A percentile compares a stretch with the other conserved stretches of the same genome.
These are phyloP conservation scores for Cercospora janseana DNA, from an alignment of 2,329 filamentous ascomycete genomes.

Conservation along the genomic window DNA sequence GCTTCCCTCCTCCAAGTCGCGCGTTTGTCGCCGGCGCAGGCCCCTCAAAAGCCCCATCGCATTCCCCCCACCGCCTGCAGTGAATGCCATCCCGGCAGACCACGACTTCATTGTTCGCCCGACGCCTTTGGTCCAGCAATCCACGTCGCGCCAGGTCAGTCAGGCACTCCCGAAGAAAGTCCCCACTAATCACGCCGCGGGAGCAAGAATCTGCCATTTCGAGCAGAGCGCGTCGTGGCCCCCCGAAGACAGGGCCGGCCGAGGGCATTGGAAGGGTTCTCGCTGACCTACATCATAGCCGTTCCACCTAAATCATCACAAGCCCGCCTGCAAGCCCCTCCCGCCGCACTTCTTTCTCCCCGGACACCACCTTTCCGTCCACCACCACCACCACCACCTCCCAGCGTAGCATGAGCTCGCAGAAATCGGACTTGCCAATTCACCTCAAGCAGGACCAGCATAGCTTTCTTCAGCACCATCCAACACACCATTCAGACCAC, in stretches of 20 bases:
- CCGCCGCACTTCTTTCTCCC: neutral
- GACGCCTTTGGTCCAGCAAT: neutral
- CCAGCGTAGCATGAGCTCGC: conserved; percentile 37
- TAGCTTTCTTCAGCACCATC: neutral
- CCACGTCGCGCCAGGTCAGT: conserved; percentile 10
- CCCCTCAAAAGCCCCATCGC: no score
- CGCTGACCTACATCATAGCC: conserved; percentile 13
- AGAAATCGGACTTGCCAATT: conserved; percentile 34
- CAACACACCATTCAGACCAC: conserved; percentile 15
- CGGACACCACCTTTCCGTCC: neutral
- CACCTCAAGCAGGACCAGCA: conserved; percentile 21
- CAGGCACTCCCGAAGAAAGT: no score
- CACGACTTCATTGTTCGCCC: conserved; percentile 3
- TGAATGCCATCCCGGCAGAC: no score
- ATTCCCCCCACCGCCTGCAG: no score
- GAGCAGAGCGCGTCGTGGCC: neutral
- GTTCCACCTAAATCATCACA: conserved; percentile 5
- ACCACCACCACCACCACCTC: neutral
- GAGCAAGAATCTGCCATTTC: no score
- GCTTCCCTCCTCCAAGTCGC: no score
- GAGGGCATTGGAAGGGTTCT: no score
- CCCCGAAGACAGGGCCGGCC: conserved; percentile 6
- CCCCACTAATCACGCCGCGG: no score
- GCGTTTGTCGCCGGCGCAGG: no score
- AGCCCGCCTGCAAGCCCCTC: conserved; percentile 2